Conservation (phyloP, 768 basidiomycete species). For the Lyophyllum shimeji region DNA sequence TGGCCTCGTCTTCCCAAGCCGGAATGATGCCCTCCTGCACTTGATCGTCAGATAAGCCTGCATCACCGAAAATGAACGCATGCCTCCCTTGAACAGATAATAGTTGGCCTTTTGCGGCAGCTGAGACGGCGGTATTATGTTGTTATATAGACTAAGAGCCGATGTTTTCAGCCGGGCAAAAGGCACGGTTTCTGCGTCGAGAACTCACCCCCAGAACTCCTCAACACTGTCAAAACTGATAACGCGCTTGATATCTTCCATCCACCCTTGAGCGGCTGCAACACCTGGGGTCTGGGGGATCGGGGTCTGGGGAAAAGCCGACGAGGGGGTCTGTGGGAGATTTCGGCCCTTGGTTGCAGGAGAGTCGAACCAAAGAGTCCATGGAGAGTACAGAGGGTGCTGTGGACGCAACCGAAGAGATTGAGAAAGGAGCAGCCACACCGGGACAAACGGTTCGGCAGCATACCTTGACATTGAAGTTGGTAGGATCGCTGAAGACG, state of each 20-base stretch:
- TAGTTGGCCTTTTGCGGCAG: conserved; percentile 98
- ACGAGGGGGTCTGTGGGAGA: conserved; percentile 78
- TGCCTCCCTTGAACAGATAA: conserved; percentile 91
- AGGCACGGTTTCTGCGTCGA: conserved; percentile 1
- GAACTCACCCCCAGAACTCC: conserved; percentile 95
- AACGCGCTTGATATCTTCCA: conserved; percentile 98
- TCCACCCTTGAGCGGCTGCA: conserved; percentile 86
- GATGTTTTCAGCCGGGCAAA: conserved; percentile 16
- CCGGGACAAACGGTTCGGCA: not conserved
- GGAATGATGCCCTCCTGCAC: conserved; percentile 90
- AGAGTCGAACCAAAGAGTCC: conserved; percentile 99
- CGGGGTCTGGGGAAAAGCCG: conserved; percentile 78
- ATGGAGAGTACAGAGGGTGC: conserved; percentile 93
- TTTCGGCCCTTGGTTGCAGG: conserved; percentile 89
- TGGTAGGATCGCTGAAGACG: conserved; percentile 88
- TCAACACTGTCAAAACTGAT: conserved; percentile 96
- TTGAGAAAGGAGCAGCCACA: not conserved
- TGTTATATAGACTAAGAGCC: conserved; percentile 81
- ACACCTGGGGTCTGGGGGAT: conserved; percentile 70
- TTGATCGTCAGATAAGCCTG: conserved; percentile 2
- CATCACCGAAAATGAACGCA: not conserved
- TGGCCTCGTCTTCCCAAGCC: conserved; percentile 97
- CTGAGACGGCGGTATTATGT: conserved; percentile 93
- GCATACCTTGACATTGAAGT: conserved; percentile 94
- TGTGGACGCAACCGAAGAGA: conserved; percentile 26